Evolutionary conservation across 192 early-diverging fungal genomes (phyloP), one percentile per base, ranked within the genome.

Genomic region (Gonapodya sp.): DNA sequence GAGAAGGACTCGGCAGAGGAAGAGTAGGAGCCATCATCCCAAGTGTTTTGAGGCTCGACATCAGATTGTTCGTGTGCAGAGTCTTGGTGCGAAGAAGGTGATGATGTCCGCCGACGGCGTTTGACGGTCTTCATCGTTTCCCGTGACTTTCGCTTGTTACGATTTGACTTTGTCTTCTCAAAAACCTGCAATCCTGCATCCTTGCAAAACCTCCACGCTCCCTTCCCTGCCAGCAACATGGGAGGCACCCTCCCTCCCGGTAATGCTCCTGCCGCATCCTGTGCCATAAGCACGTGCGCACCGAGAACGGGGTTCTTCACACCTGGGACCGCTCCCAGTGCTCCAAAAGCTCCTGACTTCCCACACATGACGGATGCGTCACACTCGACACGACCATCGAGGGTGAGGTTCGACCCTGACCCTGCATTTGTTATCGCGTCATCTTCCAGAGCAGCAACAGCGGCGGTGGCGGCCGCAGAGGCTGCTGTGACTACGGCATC

Each of bases 101-200:
- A 16, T 64, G 46, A 64, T 8, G 8, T 64, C 24, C 8, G 46
- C 8, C 46, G 46, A 16, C 46, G 46, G 46, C 46, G 46, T 64
- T 64, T 64, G 46, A 8, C 8, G 24, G 8, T 8, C 8, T 64
- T 8, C 8, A 24, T 16, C 8, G 46, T 64, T 16, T 33, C 75
- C 8, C 34, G 18, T 8, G 14, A 14, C 75, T 34, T 77, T 34
- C 30, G 8, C 75, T 33, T 77, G 18, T 77, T 77, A 16, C 46
- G 8, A 16, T 8, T 8, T 8, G 8, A 24, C 46, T 64, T 8
- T 24, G 24, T 24, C 24, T 24, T 64, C 75, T 77, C 75, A 33
- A 77, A 77, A 16, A 77, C 75, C 16, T 33, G 2, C 75, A 77
- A 18, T 2, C 75, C 75, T 31, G 75, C 75, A 77, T 77, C 34